Conservation (phyloP, 805 yeast genomes). For the Wickerhamomyces hampshirensis region DNA sequence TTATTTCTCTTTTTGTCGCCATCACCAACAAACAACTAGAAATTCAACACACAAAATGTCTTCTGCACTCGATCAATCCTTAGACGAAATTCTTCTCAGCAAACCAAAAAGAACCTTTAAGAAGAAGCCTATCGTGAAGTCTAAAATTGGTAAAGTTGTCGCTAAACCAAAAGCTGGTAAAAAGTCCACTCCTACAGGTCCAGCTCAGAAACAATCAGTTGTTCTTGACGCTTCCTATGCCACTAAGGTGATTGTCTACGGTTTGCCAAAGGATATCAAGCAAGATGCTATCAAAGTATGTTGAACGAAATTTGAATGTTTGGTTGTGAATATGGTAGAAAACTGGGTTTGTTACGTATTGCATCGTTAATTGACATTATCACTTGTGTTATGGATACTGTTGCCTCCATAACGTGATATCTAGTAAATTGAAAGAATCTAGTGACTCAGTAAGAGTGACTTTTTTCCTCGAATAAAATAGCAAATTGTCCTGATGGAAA, state of each 20-base stretch:
- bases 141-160: no score
- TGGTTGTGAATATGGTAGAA: background rate
- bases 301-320: slow-evolving; percentile 23
- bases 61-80: slow-evolving; percentile 81
- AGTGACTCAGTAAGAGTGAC: no score
- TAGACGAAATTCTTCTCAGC: slow-evolving; percentile 88
- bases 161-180: slow-evolving; percentile 24
- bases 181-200: slow-evolving; percentile 20
- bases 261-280: slow-evolving; percentile 82
- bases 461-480: background rate
- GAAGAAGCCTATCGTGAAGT: slow-evolving; percentile 22
- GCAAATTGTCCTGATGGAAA: background rate
- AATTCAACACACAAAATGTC: slow-evolving; percentile 51
- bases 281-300: slow-evolving; percentile 84
- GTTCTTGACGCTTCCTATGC: slow-evolving; percentile 49
- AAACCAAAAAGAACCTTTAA: slow-evolving; percentile 36
- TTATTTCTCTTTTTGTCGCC: no score
- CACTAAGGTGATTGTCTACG: slow-evolving; percentile 79
- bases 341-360: no score
- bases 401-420: no score
- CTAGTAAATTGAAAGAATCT: no score
- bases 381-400: no score
- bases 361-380: no score
- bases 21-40: slow-evolving; percentile 3
- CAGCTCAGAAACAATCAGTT: slow-evolving; percentile 23